These are phyloP conservation scores for Leccinum sublutescens DNA, from an alignment of 768 basidiomycete genomes.

Conservation along the genomic window DNA sequence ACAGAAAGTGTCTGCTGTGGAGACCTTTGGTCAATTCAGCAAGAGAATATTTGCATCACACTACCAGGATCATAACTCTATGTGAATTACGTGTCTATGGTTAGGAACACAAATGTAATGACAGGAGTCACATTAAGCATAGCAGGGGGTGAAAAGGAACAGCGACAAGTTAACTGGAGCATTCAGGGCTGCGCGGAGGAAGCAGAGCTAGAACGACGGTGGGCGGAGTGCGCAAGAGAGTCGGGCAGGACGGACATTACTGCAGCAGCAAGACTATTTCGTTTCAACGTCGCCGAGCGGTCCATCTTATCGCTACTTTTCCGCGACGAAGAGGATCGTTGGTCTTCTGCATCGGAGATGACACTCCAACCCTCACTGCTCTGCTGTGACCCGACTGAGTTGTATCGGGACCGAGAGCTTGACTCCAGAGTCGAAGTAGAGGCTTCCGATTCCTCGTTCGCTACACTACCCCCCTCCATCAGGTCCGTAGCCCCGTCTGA, in stretches of 20 bases:
- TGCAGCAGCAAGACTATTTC: conserved; percentile 61
- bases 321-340: conserved; percentile 54
- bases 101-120: conserved; percentile 6
- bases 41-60: conserved; percentile 73
- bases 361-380: conserved; percentile 88
- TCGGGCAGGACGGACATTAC: conserved; percentile 63
- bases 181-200: conserved; percentile 26
- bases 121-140: conserved; percentile 7
- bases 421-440: conserved; percentile 30
- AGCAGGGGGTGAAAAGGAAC: background rate
- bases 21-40: conserved; percentile 90
- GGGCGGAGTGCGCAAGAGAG: conserved; percentile 43
- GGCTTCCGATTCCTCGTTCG: conserved; percentile 35
- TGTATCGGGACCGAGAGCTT: conserved; percentile 45
- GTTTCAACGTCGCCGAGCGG: conserved; percentile 45
- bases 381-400: conserved; percentile 54
- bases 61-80: conserved; percentile 24
- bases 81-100: conserved; percentile 19
- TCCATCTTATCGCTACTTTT: conserved; percentile 39
- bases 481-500: conserved; percentile 26
- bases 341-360: conserved; percentile 73
- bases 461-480: conserved; percentile 6
- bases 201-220: conserved; percentile 39
- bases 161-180: background rate
- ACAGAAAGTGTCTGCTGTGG: conserved; percentile 61